Conservation (phyloP, 352 stramenopile species). For the Phytophthora foliorum region DNA sequence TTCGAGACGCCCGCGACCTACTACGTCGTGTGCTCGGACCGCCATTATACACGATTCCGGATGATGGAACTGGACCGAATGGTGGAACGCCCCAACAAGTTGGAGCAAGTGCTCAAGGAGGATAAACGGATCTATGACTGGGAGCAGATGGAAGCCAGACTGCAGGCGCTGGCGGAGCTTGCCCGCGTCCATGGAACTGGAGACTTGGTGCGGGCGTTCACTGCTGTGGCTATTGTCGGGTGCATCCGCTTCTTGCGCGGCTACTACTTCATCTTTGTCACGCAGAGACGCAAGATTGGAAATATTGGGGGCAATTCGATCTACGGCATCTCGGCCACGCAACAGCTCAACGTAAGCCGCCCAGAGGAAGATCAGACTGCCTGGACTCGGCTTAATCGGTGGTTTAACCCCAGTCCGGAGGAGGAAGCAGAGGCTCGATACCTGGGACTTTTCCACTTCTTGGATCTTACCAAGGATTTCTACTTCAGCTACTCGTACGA, state of each 20-base stretch:
- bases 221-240: constrained; percentile 97
- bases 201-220: constrained; percentile 77
- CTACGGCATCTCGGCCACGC: constrained; percentile 97
- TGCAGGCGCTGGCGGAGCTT: constrained; percentile 73
- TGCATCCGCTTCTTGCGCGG: constrained; percentile 98
- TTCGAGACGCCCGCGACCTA: constrained; percentile 81
- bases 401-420: constrained; percentile 85
- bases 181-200: constrained; percentile 46
- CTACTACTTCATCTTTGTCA: constrained; percentile 99
- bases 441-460: constrained; percentile 97
- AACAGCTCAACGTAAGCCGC: constrained; percentile 90
- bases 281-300: constrained; percentile 96
- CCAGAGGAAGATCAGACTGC: constrained; percentile 57
- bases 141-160: constrained; percentile 81
- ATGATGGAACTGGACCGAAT: constrained; percentile 80
- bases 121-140: constrained; percentile 77
- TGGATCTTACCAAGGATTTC: constrained; percentile 99
- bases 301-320: constrained; percentile 97
- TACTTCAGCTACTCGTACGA: constrained; percentile 99
- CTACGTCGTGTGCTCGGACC: constrained; percentile 89
- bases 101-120: constrained; percentile 73
- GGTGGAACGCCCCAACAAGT: constrained; percentile 61
- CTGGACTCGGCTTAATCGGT: constrained; percentile 83
- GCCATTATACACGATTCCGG: constrained; percentile 84
- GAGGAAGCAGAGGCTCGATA: constrained; percentile 92